A percentile compares a stretch with the other conserved stretches of the same genome.
phyloP scores from a whole-genome alignment of 768 basidiomycete genomes.

The Crucibulum laeve region DNA sequence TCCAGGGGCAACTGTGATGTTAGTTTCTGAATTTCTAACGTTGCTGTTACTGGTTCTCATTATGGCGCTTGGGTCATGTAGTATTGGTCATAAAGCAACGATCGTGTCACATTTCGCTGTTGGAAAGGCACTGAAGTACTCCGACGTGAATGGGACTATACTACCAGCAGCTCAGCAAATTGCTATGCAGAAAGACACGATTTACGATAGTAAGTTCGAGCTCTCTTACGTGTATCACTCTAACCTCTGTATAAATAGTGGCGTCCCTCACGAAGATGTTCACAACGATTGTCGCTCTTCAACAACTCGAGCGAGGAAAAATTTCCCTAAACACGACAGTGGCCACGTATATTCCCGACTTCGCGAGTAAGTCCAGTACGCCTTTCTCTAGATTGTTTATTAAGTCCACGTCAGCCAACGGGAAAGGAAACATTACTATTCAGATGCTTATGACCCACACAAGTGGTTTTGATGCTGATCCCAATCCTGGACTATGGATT shows the following conservation, averaged over 20 bases:
- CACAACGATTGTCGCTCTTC: constrained; percentile 19
- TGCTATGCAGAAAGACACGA: constrained; percentile 13
- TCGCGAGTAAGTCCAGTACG: constrained; percentile 12
- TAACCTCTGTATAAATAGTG: constrained; percentile 11
- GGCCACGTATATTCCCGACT: constrained; percentile 18
- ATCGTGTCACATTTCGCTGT: constrained; percentile 22
- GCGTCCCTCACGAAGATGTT: constrained; percentile 25
- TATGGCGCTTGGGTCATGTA: too few relatives aligned
- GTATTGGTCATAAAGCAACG: constrained; percentile 16
- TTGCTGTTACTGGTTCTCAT: not conserved
- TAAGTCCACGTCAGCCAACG: constrained; percentile 10
- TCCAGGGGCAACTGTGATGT: constrained; percentile 22
- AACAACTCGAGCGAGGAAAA: constrained; percentile 18
- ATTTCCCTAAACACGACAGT: constrained; percentile 16
- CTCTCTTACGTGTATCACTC: not conserved
- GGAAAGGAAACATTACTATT: constrained; percentile 21
- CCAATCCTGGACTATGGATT: constrained; percentile 18
- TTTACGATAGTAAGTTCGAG: constrained; percentile 19
- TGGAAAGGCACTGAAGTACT: constrained; percentile 16
- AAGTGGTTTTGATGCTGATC: constrained; percentile 22
- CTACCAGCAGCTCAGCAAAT: constrained; percentile 12
- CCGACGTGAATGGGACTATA: constrained; percentile 17
- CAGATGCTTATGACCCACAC: constrained; percentile 23
- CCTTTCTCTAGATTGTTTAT: too few relatives aligned
- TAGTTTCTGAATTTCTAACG: not conserved